A percentile compares a stretch with the other conserved stretches of the same genome.
phyloP scores from a whole-genome alignment of 2,329 filamentous ascomycete species.

The Clonostachys sp. region DNA sequence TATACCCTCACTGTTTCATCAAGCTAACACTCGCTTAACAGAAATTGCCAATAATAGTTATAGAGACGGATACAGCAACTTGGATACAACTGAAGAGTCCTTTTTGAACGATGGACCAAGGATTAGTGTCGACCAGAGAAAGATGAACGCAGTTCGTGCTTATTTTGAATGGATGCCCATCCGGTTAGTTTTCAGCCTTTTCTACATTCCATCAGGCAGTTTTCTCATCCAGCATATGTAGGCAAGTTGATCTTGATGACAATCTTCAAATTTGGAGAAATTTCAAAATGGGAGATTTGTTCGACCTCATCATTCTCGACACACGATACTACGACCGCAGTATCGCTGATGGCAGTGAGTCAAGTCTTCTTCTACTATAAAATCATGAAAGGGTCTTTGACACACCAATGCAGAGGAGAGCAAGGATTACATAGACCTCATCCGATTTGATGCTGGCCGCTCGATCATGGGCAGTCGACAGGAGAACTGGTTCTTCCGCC shows the following conservation, averaged over 20 bases:
- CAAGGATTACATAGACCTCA: conserved; percentile 53
- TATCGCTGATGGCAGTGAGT: conserved; percentile 42
- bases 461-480: conserved; percentile 68
- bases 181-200: conserved; percentile 11
- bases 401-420: conserved; percentile 37
- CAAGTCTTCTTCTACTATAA: not conserved
- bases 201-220: not conserved
- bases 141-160: conserved; percentile 68
- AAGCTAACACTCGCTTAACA: not conserved
- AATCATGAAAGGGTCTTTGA: conserved; percentile 1
- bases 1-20: conserved; percentile 9
- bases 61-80: conserved; percentile 51
- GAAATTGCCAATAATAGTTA: conserved; percentile 63
- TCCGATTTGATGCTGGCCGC: conserved; percentile 62
- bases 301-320: conserved; percentile 66
- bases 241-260: conserved; percentile 64
- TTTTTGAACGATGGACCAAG: conserved; percentile 50
- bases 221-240: not conserved
- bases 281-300: conserved; percentile 60
- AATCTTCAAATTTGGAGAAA: conserved; percentile 64
- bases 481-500: conserved; percentile 69
- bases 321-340: conserved; percentile 65
- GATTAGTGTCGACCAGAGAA: conserved; percentile 67
- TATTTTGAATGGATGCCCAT: conserved; percentile 58
- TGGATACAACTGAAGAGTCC: conserved; percentile 64